Evolutionary conservation across 2,329 filamentous ascomycete genomes (phyloP).

Genomic region (Dactylonectria estremocensis): DNA sequence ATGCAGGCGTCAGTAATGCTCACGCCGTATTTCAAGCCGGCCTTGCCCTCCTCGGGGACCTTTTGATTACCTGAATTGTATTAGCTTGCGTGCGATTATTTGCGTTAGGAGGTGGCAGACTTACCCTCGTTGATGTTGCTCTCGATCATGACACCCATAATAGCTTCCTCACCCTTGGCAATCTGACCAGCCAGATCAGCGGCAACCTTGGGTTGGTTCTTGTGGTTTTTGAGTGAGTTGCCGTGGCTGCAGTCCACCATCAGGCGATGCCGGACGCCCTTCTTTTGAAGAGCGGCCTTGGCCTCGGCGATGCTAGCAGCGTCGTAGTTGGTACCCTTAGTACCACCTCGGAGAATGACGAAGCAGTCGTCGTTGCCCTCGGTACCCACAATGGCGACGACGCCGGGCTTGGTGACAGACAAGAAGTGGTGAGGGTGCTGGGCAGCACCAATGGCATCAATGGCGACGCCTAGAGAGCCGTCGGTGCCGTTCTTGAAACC

Average conservation of each 20-base stretch:
- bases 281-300: constrained; percentile 83
- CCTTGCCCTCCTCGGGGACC: constrained; percentile 88
- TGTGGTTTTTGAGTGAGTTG: constrained; percentile 96
- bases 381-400: constrained; percentile 95
- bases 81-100: constrained; percentile 43
- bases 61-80: constrained; percentile 81
- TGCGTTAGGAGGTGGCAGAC: constrained; percentile 38
- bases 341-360: constrained; percentile 93
- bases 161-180: constrained; percentile 83
- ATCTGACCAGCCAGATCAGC: constrained; percentile 87
- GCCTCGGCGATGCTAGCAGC: constrained; percentile 86
- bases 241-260: constrained; percentile 99
- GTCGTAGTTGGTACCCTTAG: constrained; percentile 95
- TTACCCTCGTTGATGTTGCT: constrained; percentile 94
- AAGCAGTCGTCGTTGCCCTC: constrained; percentile 97
- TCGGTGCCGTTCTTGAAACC: constrained; percentile 99
- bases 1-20: constrained; percentile 99
- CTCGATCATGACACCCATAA: constrained; percentile 99
- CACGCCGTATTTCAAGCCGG: constrained; percentile 90
- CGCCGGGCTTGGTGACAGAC: constrained; percentile 95
- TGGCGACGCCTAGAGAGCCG: constrained; percentile 88
- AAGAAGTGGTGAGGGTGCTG: constrained; percentile 96
- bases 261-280: constrained; percentile 81
- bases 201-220: constrained; percentile 96
- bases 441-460: constrained; percentile 95